Evolutionary conservation across 305 asterid genomes (phyloP).

Genomic region (Euphrasia arctica): DNA sequence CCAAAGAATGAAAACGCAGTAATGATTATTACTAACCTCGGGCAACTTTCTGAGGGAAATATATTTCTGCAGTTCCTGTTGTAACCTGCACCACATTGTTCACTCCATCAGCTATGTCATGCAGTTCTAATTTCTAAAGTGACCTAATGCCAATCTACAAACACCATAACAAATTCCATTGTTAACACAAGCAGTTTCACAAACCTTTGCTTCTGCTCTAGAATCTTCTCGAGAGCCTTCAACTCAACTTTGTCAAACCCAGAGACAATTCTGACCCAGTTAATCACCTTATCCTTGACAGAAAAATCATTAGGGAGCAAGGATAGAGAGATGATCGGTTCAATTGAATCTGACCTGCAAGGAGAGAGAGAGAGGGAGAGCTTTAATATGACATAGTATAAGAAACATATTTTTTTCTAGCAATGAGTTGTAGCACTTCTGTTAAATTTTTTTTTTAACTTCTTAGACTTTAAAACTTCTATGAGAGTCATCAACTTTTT

Average conservation of each 20-base stretch:
- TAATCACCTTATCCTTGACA: constrained; percentile 66
- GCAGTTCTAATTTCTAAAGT: constrained; percentile 16
- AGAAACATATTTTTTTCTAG: constrained; percentile 21
- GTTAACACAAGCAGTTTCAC: constrained; percentile 28
- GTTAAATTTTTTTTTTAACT: neutral
- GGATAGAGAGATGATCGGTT: constrained; percentile 69
- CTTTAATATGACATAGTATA: constrained; percentile 6
- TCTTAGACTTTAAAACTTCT: constrained; percentile 5
- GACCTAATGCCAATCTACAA: constrained; percentile 6
- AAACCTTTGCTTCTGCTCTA: constrained; percentile 97
- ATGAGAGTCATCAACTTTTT: constrained; percentile 9
- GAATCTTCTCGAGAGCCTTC: constrained; percentile 93
- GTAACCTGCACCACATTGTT: constrained; percentile 59
- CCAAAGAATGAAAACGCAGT: constrained; percentile 21
- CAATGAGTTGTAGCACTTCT: constrained; percentile 21
- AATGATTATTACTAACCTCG: constrained; percentile 52
- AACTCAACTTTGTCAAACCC: constrained; percentile 90
- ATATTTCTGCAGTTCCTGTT: constrained; percentile 88
- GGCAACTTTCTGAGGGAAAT: constrained; percentile 66
- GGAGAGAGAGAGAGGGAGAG: constrained; percentile 25
- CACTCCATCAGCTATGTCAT: constrained; percentile 19
- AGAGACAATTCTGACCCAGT: constrained; percentile 73
- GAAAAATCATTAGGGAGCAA: constrained; percentile 78
- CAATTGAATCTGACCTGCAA: constrained; percentile 89
- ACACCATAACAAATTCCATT: constrained; percentile 17